Conservation (phyloP, 495 filamentous ascomycete species). For the Hypoxylon intermedium region DNA sequence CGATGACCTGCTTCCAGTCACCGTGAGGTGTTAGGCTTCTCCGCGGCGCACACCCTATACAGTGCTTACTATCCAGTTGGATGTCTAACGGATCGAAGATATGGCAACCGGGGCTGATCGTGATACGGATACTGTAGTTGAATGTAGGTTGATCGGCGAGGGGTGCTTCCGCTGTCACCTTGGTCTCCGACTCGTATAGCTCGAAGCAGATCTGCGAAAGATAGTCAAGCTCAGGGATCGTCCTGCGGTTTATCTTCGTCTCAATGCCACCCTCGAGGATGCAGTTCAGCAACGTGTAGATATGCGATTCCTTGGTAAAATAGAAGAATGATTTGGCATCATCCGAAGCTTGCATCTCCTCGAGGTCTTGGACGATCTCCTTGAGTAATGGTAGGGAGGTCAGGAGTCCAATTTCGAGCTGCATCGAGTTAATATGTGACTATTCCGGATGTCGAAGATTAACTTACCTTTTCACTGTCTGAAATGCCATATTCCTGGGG, state of each 20-base stretch:
- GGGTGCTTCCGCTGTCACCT: conserved; percentile 54
- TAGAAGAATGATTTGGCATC: conserved; percentile 97
- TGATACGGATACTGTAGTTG: conserved; percentile 94
- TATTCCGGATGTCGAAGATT: not conserved
- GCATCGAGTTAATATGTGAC: conserved; percentile 11
- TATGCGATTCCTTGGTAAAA: conserved; percentile 98
- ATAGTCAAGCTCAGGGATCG: conserved; percentile 96
- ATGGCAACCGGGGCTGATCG: conserved; percentile 93
- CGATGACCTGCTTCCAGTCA: conserved; percentile 94
- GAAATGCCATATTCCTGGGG: conserved; percentile 98
- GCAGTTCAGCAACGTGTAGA: conserved; percentile 97
- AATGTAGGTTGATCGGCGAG: conserved; percentile 62
- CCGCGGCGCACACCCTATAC: conserved; percentile 88
- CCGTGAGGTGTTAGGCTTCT: conserved; percentile 88
- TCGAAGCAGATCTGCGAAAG: conserved; percentile 98
- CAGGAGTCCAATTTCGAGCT: conserved; percentile 91
- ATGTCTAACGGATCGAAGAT: conserved; percentile 94
- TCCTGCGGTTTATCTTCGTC: conserved; percentile 85
- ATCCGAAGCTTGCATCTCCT: conserved; percentile 92
- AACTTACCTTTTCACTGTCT: conserved; percentile 77
- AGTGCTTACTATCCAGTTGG: conserved; percentile 92
- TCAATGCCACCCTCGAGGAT: conserved; percentile 95
- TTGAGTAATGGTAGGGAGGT: conserved; percentile 91
- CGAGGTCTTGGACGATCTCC: conserved; percentile 95
- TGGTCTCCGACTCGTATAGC: conserved; percentile 91